Evolutionary conservation across 148 eudicot genomes (phyloP), one percentile per base, ranked within the genome.

Genomic region (Rhododendron williamsianum): DNA sequence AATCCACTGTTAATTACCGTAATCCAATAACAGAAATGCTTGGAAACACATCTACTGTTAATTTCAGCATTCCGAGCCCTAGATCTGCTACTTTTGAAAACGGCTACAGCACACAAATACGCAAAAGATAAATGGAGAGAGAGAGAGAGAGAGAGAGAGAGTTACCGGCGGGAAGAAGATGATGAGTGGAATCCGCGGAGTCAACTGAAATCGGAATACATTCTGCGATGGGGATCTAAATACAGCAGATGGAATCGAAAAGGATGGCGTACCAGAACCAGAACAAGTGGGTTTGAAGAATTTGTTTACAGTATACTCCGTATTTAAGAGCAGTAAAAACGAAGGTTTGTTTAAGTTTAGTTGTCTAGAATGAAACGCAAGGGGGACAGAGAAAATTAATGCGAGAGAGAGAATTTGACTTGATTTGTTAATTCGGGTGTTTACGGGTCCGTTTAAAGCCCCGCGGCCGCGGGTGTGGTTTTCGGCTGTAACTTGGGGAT

Each of bases 21-120:
- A 71, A 21, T 30, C 9, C 58, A 41, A 65, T 38, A 36, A 41
- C 72, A n/a, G 12, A 23, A 36, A 81, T 9, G 25, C 3, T 1
- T 1, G 21, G 13, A 5, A 38, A 81, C 58, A 21, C 21, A 41
- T 41, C 45, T 41, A 41, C 7, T 41, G 45, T 12, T 11, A 23
- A 73, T 21, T 52, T n/a, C 51, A 84, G 71, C 85, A 84, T 36
- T n/a, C 48, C 9, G 4, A 84, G 52, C 85, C 85, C 85, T 76
- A 84, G 85, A 84, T 84, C 85, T 74, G 81, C 69, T 52, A 74
- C 23, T 73, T 83, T 7, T 76, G 79, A 51, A 35, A 36, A 3
- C 23, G 45, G 58, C 23, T 7, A 9, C 49, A 54, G 49, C 45
- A 48, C 52, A 74, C n/a, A 36, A 45, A 60, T 33, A 49, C 63